phyloP scores from a whole-genome alignment of 2,329 filamentous ascomycete species.

The Paecilomyces sp. region DNA sequence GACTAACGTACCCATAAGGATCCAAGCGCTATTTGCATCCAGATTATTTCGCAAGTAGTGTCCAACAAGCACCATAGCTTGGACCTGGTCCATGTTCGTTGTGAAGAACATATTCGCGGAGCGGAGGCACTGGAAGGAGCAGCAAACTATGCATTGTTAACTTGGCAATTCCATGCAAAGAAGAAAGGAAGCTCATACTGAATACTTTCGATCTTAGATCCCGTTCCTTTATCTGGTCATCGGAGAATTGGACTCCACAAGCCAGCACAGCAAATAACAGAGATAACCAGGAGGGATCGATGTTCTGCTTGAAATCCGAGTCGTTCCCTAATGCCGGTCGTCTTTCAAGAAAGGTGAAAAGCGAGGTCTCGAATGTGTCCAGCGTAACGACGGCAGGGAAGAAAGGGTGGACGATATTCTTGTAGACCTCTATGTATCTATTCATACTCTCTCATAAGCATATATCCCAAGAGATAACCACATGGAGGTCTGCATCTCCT shows the following conservation, averaged over 20 bases:
- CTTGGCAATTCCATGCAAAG: not conserved
- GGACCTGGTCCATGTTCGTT: constrained; percentile 15
- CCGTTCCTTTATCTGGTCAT: constrained; percentile 15
- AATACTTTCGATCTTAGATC: constrained; percentile 17
- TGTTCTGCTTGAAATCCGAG: not conserved
- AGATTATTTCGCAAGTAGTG: constrained; percentile 10
- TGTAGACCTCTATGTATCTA: constrained; percentile 15
- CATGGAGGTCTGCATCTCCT: not conserved
- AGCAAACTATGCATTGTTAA: constrained; percentile 11
- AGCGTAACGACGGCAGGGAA: constrained; percentile 11
- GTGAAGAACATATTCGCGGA: constrained; percentile 17
- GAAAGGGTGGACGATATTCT: constrained; percentile 12
- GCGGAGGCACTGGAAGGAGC: constrained; percentile 17
- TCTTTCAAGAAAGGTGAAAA: constrained; percentile 11
- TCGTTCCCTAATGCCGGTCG: constrained; percentile 1
- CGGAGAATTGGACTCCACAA: constrained; percentile 15
- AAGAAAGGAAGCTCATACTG: constrained; percentile 7
- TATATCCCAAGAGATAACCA: not conserved
- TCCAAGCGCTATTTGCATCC: not conserved
- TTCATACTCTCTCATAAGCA: not conserved
- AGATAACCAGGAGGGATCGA: constrained; percentile 13
- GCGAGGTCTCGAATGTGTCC: constrained; percentile 8
- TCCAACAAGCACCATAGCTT: constrained; percentile 15
- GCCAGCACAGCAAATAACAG: constrained; percentile 16
- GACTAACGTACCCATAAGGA: not conserved